These are phyloP conservation scores for Bretziella fagacearum DNA, from an alignment of 2,329 filamentous ascomycete species.

Conservation along the genomic window DNA sequence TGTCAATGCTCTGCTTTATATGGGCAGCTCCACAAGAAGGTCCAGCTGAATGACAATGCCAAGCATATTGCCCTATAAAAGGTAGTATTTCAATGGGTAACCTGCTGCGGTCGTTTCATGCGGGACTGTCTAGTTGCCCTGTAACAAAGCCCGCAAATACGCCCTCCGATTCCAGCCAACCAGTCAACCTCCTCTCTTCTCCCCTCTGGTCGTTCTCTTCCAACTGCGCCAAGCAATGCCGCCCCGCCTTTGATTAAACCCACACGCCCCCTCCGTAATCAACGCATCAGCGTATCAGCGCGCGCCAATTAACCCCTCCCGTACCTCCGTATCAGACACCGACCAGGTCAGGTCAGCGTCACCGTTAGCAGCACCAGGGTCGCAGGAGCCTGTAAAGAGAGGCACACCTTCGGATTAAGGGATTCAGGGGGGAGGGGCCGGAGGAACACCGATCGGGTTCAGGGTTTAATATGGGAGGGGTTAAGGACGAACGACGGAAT, in stretches of 20 bases:
- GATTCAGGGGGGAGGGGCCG: constrained; percentile 12
- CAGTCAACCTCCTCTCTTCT: too few relatives aligned
- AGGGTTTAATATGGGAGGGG: constrained; percentile 8
- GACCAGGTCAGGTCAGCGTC: too few relatives aligned
- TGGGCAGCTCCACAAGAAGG: neutral
- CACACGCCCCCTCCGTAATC: neutral
- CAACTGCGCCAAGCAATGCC: neutral
- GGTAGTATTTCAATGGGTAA: too few relatives aligned
- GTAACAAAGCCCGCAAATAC: neutral
- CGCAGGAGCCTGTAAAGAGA: neutral
- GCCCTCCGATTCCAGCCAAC: too few relatives aligned
- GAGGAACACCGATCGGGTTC: constrained; percentile 13
- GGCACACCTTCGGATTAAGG: neutral
- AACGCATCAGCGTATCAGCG: neutral
- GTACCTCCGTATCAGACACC: neutral
- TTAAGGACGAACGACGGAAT: neutral
- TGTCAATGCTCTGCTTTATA: neutral
- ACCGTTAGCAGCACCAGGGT: neutral
- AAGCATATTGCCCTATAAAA: neutral
- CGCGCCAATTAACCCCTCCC: neutral
- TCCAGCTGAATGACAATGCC: neutral
- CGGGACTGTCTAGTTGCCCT: neutral
- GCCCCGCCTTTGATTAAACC: neutral
- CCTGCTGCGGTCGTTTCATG: neutral
- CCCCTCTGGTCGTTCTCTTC: neutral